These are phyloP conservation scores for Trametes cinnabarina DNA, from an alignment of 768 basidiomycete genomes.

Conservation along the genomic window DNA sequence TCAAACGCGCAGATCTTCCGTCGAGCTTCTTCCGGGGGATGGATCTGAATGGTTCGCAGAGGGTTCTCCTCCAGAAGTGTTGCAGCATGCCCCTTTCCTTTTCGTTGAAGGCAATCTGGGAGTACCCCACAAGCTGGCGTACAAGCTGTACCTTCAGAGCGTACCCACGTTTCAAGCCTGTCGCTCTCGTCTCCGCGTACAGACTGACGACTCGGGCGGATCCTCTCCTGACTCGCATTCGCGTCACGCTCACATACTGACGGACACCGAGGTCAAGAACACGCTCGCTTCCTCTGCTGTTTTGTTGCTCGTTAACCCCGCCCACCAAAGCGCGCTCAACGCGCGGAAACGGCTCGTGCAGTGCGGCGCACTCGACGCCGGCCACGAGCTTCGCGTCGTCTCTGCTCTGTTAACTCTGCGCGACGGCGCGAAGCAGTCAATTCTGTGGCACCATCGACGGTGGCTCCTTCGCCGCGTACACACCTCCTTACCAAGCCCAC, in stretches of 20 bases:
- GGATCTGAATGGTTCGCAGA: constrained; percentile 44
- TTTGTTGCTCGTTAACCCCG: constrained; percentile 65
- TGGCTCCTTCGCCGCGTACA: constrained; percentile 53
- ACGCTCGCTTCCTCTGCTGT: constrained; percentile 39
- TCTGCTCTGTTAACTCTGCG: constrained; percentile 49
- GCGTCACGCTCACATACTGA: neutral
- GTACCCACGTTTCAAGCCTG: constrained; percentile 28
- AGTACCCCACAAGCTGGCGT: constrained; percentile 57
- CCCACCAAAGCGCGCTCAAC: constrained; percentile 68
- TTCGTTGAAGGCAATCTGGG: constrained; percentile 60
- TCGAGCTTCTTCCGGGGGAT: constrained; percentile 65
- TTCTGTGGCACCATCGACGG: constrained; percentile 68
- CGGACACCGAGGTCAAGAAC: constrained; percentile 9
- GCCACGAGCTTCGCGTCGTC: constrained; percentile 48
- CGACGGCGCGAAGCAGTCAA: constrained; percentile 61
- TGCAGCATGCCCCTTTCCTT: constrained; percentile 49
- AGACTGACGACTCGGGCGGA: neutral
- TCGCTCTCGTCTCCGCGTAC: neutral
- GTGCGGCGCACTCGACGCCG: constrained; percentile 34
- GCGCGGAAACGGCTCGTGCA: constrained; percentile 51
- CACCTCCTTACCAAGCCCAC: constrained; percentile 10
- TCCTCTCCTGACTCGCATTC: constrained; percentile 23
- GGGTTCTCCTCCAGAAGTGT: constrained; percentile 20
- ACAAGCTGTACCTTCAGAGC: constrained; percentile 49
- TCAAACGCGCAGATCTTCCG: constrained; percentile 44